phyloP scores from a whole-genome alignment of 1,139 yeast species.

The Candida mesenterica region DNA sequence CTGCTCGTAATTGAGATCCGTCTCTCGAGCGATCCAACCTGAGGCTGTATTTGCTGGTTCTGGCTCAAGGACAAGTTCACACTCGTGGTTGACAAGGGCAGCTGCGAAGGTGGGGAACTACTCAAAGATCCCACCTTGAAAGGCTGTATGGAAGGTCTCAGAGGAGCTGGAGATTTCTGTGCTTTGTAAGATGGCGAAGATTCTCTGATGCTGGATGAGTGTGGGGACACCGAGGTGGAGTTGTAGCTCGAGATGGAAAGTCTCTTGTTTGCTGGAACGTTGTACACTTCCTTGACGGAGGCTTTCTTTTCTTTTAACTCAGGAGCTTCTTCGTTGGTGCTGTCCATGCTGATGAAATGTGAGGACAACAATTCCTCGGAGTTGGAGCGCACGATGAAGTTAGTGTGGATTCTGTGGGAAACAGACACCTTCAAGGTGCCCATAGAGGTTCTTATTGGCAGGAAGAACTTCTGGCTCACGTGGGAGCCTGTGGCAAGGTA shows the following conservation, averaged over 20 bases:
- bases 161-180: slow-evolving; percentile 20
- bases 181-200: slow-evolving; percentile 11
- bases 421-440: slow-evolving; percentile 77
- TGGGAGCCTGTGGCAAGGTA: slow-evolving; percentile 44
- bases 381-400: slow-evolving; percentile 65
- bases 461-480: slow-evolving; percentile 57
- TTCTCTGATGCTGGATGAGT: slow-evolving; percentile 17
- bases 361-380: slow-evolving; percentile 57
- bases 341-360: slow-evolving; percentile 37
- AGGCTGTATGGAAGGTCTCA: slow-evolving; percentile 48
- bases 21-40: slow-evolving; percentile 29
- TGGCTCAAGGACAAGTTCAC: slow-evolving; percentile 13
- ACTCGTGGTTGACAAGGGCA: slow-evolving; percentile 13
- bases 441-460: slow-evolving; percentile 68
- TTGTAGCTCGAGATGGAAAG: slow-evolving; percentile 15
- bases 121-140: slow-evolving; percentile 64
- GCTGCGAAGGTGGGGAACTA: slow-evolving; percentile 40
- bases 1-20: slow-evolving; percentile 46
- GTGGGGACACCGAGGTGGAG: slow-evolving; percentile 33
- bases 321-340: background rate
- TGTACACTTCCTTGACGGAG: too few relatives aligned
- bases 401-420: slow-evolving; percentile 70
- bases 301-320: too few relatives aligned
- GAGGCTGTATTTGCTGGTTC: slow-evolving; percentile 19
- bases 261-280: slow-evolving; percentile 12